These are phyloP conservation scores for Clavispora vitiphila DNA, from an alignment of 805 yeast species.

Conservation along the genomic window DNA sequence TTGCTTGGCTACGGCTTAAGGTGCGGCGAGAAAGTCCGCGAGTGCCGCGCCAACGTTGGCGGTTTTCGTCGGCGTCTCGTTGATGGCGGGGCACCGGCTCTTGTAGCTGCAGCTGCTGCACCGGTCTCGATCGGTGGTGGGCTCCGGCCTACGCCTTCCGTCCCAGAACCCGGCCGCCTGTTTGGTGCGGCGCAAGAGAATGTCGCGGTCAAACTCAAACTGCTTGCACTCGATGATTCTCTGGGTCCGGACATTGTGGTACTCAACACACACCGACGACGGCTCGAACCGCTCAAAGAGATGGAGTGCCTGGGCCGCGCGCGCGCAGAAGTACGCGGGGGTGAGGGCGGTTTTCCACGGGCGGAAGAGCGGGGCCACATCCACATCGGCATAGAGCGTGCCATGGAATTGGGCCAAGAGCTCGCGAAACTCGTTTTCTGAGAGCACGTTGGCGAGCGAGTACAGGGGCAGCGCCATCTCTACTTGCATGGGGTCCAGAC, in stretches of 20 bases:
- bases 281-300: constrained; percentile 33
- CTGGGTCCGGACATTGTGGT: constrained; percentile 34
- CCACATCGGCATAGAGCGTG: constrained; percentile 17
- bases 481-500: not conserved
- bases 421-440: constrained; percentile 6
- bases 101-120: constrained; percentile 57
- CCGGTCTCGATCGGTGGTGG: constrained; percentile 34
- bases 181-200: constrained; percentile 23
- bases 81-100: constrained; percentile 14
- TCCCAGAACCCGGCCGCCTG: constrained; percentile 50
- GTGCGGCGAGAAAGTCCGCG: not conserved
- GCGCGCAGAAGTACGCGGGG: constrained; percentile 48
- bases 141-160: constrained; percentile 49
- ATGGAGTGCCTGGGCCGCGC: constrained; percentile 45
- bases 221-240: constrained; percentile 32
- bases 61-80: constrained; percentile 1
- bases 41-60: not conserved
- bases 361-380: constrained; percentile 24
- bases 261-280: constrained; percentile 47
- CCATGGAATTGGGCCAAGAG: constrained; percentile 7
- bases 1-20: not conserved
- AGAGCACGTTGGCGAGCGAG: constrained; percentile 8
- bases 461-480: constrained; percentile 1
- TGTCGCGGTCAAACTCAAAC: constrained; percentile 32
- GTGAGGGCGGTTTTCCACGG: constrained; percentile 56